These are phyloP conservation scores for Trichoderma simmonsii DNA, from an alignment of 2,329 filamentous ascomycete species.

Conservation along the genomic window DNA sequence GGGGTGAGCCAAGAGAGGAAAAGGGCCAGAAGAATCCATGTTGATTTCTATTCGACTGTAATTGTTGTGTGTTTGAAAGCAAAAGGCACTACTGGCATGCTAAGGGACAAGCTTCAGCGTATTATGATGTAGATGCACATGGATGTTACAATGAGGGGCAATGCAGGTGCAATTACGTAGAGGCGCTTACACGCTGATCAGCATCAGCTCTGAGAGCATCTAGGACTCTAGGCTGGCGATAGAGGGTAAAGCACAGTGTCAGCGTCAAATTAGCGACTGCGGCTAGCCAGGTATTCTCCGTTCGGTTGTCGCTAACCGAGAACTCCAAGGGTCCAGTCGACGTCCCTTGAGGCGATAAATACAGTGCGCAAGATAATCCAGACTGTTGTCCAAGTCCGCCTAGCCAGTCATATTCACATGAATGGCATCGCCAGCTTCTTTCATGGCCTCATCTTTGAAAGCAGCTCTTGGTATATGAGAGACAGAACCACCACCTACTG, in stretches of 20 bases:
- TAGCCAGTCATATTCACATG: background rate
- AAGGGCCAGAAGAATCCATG: constrained; percentile 35
- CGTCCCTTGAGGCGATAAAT: background rate
- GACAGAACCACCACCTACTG: background rate
- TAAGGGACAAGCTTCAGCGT: background rate
- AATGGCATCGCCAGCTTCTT: background rate
- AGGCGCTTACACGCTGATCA: background rate
- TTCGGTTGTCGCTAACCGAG: background rate
- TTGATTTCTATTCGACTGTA: background rate
- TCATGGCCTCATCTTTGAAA: background rate
- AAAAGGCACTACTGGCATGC: background rate
- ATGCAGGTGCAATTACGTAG: background rate
- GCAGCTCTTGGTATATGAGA: background rate
- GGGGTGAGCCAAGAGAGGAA: constrained; percentile 45
- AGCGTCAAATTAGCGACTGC: background rate
- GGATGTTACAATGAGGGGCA: background rate
- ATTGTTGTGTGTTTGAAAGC: background rate
- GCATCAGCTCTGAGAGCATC: background rate
- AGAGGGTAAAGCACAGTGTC: background rate
- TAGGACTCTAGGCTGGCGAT: background rate
- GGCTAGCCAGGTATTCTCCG: background rate
- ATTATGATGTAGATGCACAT: background rate
- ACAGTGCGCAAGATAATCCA: background rate
- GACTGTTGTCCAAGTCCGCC: background rate
- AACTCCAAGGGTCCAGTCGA: background rate